These are phyloP conservation scores for Paraglomus occultum DNA, from an alignment of 192 early-diverging fungal genomes.

Conservation along the genomic window DNA sequence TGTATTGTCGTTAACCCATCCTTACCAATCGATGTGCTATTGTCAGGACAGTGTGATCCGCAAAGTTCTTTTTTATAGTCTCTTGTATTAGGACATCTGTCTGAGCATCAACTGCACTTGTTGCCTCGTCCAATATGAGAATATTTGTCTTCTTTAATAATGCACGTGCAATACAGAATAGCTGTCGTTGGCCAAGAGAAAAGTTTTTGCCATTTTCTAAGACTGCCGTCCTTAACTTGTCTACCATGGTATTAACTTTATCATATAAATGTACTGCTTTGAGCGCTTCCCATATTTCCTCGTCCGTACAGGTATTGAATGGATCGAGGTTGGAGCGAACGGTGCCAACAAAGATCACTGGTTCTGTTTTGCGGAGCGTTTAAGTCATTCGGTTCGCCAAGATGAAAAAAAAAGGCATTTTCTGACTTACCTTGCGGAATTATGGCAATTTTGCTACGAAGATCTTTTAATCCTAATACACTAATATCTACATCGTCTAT, in stretches of 20 bases:
- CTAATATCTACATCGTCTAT: slow-evolving; percentile 77
- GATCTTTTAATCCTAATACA: slow-evolving; percentile 59
- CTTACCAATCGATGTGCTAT: slow-evolving; percentile 61
- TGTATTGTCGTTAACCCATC: slow-evolving; percentile 14
- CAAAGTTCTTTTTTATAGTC: slow-evolving; percentile 52
- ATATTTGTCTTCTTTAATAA: slow-evolving; percentile 52
- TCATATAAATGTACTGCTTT: slow-evolving; percentile 43
- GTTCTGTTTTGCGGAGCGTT: slow-evolving; percentile 31
- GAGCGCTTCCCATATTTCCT: slow-evolving; percentile 66
- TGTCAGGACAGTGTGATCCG: slow-evolving; percentile 56
- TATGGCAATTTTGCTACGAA: slow-evolving; percentile 72
- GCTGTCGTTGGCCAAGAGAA: slow-evolving; percentile 54
- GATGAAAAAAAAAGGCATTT: background rate
- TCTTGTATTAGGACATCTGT: slow-evolving; percentile 49
- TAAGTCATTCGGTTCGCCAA: background rate
- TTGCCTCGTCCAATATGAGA: slow-evolving; percentile 70
- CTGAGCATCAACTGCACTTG: slow-evolving; percentile 51
- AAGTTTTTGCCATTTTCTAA: slow-evolving; percentile 58
- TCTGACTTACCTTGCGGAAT: slow-evolving; percentile 78
- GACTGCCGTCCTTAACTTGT: slow-evolving; percentile 42
- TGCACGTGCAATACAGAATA: slow-evolving; percentile 60
- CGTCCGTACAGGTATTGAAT: slow-evolving; percentile 53
- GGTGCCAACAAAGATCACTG: slow-evolving; percentile 67
- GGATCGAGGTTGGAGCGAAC: slow-evolving; percentile 90
- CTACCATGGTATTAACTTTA: slow-evolving; percentile 42